Evolutionary conservation across 2,329 filamentous ascomycete genomes (phyloP).

Genomic region (Zymoseptoria passerinii): DNA sequence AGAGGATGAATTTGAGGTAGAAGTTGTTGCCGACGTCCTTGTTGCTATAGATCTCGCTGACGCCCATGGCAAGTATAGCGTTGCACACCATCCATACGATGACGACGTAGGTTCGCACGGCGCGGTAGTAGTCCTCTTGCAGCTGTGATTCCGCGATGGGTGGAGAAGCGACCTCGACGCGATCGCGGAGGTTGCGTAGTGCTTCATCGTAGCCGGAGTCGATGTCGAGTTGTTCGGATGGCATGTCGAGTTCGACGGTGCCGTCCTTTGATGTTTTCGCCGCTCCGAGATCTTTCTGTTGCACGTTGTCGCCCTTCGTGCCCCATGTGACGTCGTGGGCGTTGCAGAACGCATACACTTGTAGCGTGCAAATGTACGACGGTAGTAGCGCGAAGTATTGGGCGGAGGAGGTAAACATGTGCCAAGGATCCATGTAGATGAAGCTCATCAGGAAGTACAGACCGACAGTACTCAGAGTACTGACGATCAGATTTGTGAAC

Average conservation of each 20-base stretch:
- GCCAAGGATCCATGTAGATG: constrained; percentile 95
- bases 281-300: constrained; percentile 83
- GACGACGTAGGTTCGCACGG: constrained; percentile 96
- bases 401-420: constrained; percentile 86
- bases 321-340: constrained; percentile 99
- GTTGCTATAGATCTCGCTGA: constrained; percentile 74
- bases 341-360: constrained; percentile 98
- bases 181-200: constrained; percentile 86
- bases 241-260: constrained; percentile 94
- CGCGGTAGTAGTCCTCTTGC: constrained; percentile 98
- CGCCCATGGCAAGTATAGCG: constrained; percentile 84
- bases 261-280: constrained; percentile 60
- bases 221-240: constrained; percentile 93
- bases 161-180: constrained; percentile 66
- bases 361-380: constrained; percentile 89
- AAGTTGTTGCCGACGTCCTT: constrained; percentile 69
- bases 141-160: constrained; percentile 65
- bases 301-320: constrained; percentile 95
- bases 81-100: constrained; percentile 90
- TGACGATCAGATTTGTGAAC: constrained; percentile 91
- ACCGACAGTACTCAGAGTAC: constrained; percentile 77
- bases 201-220: constrained; percentile 97
- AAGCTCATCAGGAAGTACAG: constrained; percentile 96
- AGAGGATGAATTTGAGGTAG: constrained; percentile 88
- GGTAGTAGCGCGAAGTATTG: constrained; percentile 93